These are phyloP conservation scores for Sporopachydermia quercuum DNA, from an alignment of 805 yeast genomes.

Conservation along the genomic window DNA sequence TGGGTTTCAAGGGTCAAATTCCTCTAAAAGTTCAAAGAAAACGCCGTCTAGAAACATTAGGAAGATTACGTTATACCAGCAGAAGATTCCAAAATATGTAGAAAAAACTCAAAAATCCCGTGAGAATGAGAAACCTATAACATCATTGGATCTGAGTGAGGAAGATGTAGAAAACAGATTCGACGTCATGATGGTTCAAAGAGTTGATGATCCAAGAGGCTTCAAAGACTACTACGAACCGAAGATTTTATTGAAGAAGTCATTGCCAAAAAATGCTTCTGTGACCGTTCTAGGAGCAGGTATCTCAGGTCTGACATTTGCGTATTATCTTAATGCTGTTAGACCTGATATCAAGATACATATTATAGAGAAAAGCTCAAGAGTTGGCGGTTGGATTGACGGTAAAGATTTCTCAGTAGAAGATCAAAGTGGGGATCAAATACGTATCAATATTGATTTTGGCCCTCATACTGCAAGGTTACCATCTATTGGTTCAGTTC, in stretches of 20 bases:
- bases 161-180: background rate
- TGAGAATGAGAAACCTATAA: background rate
- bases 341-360: slow-evolving; percentile 64
- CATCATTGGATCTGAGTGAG: background rate
- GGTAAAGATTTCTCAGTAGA: slow-evolving; percentile 17
- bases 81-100: background rate
- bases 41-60: too few relatives aligned
- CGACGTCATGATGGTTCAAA: background rate
- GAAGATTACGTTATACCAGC: too few relatives aligned
- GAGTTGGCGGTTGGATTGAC: slow-evolving; percentile 73
- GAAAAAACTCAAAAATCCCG: background rate
- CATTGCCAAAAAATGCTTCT: background rate
- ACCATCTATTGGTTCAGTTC: slow-evolving; percentile 58
- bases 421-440: slow-evolving; percentile 12
- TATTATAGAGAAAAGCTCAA: slow-evolving; percentile 37
- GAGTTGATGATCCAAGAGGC: background rate
- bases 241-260: background rate
- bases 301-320: slow-evolving; percentile 66
- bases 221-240: background rate
- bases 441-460: slow-evolving; percentile 40
- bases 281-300: slow-evolving; percentile 83
- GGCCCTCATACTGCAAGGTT: slow-evolving; percentile 92
- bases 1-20: too few relatives aligned
- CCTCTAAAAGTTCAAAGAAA: too few relatives aligned
- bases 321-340: slow-evolving; percentile 50